Base-by-base conservation (phyloP, 2,329 filamentous ascomycete species). In the Thielaviopsis punctulata region DNA sequence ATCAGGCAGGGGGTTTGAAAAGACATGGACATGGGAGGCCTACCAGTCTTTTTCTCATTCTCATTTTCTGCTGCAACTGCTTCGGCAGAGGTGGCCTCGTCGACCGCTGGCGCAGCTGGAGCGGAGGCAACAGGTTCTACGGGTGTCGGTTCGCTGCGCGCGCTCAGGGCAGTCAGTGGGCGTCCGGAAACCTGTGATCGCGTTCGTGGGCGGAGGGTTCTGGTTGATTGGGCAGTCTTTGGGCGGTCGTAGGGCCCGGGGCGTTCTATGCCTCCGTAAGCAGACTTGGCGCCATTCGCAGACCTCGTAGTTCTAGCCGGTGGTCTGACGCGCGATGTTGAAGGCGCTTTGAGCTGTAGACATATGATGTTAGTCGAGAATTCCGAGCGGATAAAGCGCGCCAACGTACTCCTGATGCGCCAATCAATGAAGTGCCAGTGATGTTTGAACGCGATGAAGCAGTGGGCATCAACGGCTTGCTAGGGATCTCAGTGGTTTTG, bases 401-500 rank as follows among this genome's bases (percentile, higher is more conserved):
- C 7, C 9, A 3, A 56, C 56, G 52, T 51, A 57, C 56, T 21
- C 51, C 55, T 12, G 55, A 54, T 18, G 53, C 54, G 21, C 48
- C 55, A 39, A 57, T 54, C 13, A 56, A 36, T 2, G 55, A 52
- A 48, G 69, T 67, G 47, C 68, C 70, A 61, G 71, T 76, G 55
- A 75, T 62, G 33, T 62, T 61, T 39, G 68, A 63, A 57, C 69
- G 70, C 52, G 65, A 61, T 52, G 64, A 69, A 48, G 65, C 63
- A 33, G 66, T 67, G 52, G 69, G 66, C 55, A 67, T 62, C 27
- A 64, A 61, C 48, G 69, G 62, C 45, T 65, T 63, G 54, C 64
- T 69, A 27, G 67, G 66, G 63, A 55, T 69, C 72, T 82, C 77
- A 56, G 64, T 72, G 27, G 72, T 76, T 57, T 69, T 69, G 52